These are phyloP conservation scores for Suillus variegatus DNA, from an alignment of 768 basidiomycete genomes.

Conservation along the genomic window DNA sequence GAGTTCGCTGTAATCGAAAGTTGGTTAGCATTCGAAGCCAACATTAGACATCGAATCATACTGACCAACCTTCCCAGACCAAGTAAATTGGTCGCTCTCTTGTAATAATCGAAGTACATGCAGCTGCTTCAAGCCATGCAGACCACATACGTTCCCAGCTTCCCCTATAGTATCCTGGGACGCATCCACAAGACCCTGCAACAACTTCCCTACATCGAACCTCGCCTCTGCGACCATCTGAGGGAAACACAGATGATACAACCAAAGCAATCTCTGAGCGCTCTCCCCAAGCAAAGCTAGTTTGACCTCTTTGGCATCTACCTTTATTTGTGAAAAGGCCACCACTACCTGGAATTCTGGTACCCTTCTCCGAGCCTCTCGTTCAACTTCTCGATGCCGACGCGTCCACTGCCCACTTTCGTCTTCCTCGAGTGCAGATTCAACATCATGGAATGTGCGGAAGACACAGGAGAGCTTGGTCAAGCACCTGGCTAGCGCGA, in stretches of 20 bases:
- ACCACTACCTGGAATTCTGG: constrained; percentile 89
- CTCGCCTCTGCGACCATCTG: constrained; percentile 72
- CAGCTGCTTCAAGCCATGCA: constrained; percentile 67
- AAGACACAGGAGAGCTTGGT: constrained; percentile 66
- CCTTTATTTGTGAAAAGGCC: constrained; percentile 68
- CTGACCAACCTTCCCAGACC: constrained; percentile 74
- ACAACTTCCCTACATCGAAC: constrained; percentile 85
- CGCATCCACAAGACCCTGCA: constrained; percentile 47
- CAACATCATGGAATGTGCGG: constrained; percentile 48
- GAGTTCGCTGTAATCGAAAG: constrained; percentile 37
- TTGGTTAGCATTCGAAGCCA: constrained; percentile 3
- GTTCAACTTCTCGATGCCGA: constrained; percentile 66
- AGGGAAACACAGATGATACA: constrained; percentile 82
- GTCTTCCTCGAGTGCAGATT: constrained; percentile 57
- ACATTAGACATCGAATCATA: constrained; percentile 5
- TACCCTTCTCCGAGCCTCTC: constrained; percentile 71
- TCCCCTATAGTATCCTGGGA: constrained; percentile 59
- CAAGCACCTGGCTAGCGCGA: constrained; percentile 75
- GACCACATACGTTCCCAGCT: constrained; percentile 35
- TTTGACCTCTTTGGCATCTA: constrained; percentile 38
- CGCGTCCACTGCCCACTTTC: constrained; percentile 75
- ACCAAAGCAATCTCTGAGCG: constrained; percentile 77
- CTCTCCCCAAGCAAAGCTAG: constrained; percentile 73
- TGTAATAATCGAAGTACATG: constrained; percentile 77
- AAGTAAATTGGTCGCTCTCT: constrained; percentile 77